phyloP scores from a whole-genome alignment of 2,329 filamentous ascomycete species.

The Acarospora socialis region DNA sequence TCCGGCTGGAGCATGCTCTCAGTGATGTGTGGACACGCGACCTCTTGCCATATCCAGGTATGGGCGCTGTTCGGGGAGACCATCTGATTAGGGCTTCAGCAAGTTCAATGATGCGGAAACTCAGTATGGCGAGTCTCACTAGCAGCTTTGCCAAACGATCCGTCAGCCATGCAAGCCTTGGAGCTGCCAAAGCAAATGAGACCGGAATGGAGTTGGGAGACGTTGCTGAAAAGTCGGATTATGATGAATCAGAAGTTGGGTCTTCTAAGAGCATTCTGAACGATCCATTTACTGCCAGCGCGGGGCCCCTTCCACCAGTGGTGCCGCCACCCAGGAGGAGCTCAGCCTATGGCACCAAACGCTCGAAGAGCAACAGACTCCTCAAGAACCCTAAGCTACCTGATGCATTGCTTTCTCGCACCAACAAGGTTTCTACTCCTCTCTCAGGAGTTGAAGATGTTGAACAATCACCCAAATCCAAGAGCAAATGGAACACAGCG shows the following conservation, averaged over 20 bases:
- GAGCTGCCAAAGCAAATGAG: slow-evolving; percentile 14
- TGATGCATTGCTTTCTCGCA: too few species aligned
- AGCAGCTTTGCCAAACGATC: slow-evolving; percentile 63
- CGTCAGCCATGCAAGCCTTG: slow-evolving; percentile 36
- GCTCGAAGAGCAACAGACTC: slow-evolving; percentile 6
- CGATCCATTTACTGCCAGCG: too few species aligned
- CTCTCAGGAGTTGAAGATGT: too few species aligned
- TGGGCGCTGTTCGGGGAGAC: slow-evolving; percentile 53
- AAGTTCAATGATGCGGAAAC: slow-evolving; percentile 72
- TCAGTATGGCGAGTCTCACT: slow-evolving; percentile 69
- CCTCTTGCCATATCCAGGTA: slow-evolving; percentile 66
- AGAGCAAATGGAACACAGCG: too few species aligned
- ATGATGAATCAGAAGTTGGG: too few species aligned
- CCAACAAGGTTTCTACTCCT: too few species aligned
- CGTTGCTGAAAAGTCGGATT: slow-evolving; percentile 1
- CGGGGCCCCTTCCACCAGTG: not conserved
- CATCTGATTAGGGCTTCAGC: slow-evolving; percentile 64
- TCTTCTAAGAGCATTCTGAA: too few species aligned
- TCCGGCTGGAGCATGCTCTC: slow-evolving; percentile 59
- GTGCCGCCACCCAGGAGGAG: not conserved
- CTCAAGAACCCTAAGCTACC: slow-evolving; percentile 1
- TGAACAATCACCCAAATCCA: too few species aligned
- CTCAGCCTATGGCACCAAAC: not conserved
- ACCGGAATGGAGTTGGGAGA: slow-evolving; percentile 7
- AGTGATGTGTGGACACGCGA: slow-evolving; percentile 76